Conservation (phyloP, 352 stramenopile species). For the Phytophthora rubi region DNA sequence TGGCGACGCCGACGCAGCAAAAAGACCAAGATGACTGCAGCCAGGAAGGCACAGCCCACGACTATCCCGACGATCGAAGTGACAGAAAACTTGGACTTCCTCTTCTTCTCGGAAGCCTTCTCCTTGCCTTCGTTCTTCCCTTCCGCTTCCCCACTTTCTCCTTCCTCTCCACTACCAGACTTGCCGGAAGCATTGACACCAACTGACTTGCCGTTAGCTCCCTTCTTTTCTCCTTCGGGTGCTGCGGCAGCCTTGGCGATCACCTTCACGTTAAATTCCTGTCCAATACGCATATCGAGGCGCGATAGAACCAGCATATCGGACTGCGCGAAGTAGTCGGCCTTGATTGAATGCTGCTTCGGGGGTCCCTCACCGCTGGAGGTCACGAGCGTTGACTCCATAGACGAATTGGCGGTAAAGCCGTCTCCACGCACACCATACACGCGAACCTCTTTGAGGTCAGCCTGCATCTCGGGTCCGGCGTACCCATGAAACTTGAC, state of each 20-base stretch:
- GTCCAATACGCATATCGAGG: conserved; percentile 51
- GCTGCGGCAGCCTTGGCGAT: conserved; percentile 27
- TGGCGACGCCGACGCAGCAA: conserved; percentile 41
- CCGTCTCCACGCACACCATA: conserved; percentile 54
- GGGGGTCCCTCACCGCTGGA: conserved; percentile 13
- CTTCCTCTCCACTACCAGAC: conserved; percentile 24
- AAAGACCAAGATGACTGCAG: conserved; percentile 47
- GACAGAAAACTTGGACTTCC: conserved; percentile 40
- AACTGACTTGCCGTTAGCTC: conserved; percentile 25
- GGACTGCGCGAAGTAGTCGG: conserved; percentile 73
- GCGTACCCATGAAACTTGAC: conserved; percentile 55
- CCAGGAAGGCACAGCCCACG: conserved; percentile 48
- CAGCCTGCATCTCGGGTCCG: conserved; percentile 70
- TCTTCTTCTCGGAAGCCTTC: conserved; percentile 17
- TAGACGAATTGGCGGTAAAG: conserved; percentile 68
- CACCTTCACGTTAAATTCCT: conserved; percentile 57
- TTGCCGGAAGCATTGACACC: conserved; percentile 34
- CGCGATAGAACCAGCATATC: conserved; percentile 64
- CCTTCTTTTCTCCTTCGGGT: conserved; percentile 26
- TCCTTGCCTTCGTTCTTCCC: conserved; percentile 13
- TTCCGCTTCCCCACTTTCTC: not conserved
- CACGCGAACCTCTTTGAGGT: conserved; percentile 58
- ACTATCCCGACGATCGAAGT: conserved; percentile 56
- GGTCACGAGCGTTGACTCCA: conserved; percentile 37
- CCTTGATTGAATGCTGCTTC: conserved; percentile 36